phyloP scores from a whole-genome alignment of 2,329 filamentous ascomycete species.

The Aspergillus sp. region DNA sequence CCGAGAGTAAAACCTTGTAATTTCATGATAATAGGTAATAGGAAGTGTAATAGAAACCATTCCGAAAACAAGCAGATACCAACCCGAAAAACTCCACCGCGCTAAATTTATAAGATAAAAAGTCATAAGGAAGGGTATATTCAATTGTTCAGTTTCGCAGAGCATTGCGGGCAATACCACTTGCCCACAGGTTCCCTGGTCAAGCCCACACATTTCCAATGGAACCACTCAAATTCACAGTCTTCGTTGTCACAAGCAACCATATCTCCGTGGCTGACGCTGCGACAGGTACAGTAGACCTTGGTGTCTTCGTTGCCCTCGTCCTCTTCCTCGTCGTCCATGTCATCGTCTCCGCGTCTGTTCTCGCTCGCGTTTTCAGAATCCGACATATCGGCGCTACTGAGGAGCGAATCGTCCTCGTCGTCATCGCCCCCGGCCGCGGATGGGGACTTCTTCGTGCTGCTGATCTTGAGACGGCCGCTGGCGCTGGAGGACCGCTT shows the following conservation, averaged over 20 bases:
- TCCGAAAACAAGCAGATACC: constrained; percentile 1
- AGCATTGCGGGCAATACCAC: constrained; percentile 58
- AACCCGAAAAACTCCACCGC: not conserved
- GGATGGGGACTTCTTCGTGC: constrained; percentile 43
- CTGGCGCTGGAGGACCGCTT: constrained; percentile 46
- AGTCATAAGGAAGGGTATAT: not conserved
- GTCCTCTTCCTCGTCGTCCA: constrained; percentile 50
- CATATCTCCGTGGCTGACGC: constrained; percentile 66
- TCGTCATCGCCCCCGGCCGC: constrained; percentile 43
- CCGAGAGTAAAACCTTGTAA: not conserved
- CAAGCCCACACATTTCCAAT: constrained; percentile 63
- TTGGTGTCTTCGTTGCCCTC: constrained; percentile 59
- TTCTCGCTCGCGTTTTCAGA: constrained; percentile 41
- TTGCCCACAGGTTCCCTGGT: constrained; percentile 59
- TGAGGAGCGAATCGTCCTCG: constrained; percentile 56
- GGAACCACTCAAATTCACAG: constrained; percentile 67
- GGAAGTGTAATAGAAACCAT: not conserved
- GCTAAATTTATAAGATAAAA: not conserved
- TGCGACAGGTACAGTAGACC: constrained; percentile 65
- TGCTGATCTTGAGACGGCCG: constrained; percentile 33
- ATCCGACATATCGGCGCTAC: constrained; percentile 50
- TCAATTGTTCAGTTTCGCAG: constrained; percentile 40
- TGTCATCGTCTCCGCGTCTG: constrained; percentile 36
- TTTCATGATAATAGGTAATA: not conserved
- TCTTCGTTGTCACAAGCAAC: constrained; percentile 66